Conservation (phyloP, 2,329 filamentous ascomycete genomes). For the Berkeleyomyces rouxiae region DNA sequence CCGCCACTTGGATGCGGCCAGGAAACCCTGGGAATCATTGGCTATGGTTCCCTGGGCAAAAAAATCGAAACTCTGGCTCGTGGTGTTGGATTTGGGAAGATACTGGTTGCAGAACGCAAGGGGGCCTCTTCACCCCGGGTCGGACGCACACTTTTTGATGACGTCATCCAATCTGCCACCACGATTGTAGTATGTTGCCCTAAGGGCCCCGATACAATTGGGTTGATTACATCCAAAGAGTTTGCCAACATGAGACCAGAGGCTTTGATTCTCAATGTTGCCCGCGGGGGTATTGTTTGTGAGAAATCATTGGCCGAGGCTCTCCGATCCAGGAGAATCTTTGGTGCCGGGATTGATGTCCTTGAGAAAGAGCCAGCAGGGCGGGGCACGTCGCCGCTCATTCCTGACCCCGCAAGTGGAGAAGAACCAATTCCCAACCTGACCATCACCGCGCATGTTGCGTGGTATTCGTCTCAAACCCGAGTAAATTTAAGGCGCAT, state of each 20-base stretch:
- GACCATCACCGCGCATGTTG: slow-evolving; percentile 6
- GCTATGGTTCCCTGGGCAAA: slow-evolving; percentile 18
- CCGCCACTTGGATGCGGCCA: slow-evolving; percentile 18
- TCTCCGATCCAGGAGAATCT: slow-evolving; percentile 19
- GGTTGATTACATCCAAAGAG: slow-evolving; percentile 15
- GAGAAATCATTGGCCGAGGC: slow-evolving; percentile 22
- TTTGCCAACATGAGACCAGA: slow-evolving; percentile 17
- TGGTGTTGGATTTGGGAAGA: slow-evolving; percentile 16
- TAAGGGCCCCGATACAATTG: slow-evolving; percentile 15
- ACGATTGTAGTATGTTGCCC: slow-evolving; percentile 18
- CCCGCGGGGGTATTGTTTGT: slow-evolving; percentile 22
- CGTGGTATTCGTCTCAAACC: slow-evolving; percentile 9
- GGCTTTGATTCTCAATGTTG: slow-evolving; percentile 18
- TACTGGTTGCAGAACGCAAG: slow-evolving; percentile 18
- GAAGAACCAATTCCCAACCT: slow-evolving; percentile 6
- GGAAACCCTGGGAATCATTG: slow-evolving; percentile 19
- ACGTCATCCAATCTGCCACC: slow-evolving; percentile 17
- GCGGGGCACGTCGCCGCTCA: slow-evolving; percentile 8
- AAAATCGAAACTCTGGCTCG: slow-evolving; percentile 16
- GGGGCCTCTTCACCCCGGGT: background rate
- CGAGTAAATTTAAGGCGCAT: slow-evolving; percentile 3
- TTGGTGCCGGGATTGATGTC: slow-evolving; percentile 24
- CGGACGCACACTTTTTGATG: slow-evolving; percentile 14
- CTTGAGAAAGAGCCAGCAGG: slow-evolving; percentile 18
- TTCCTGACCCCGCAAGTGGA: slow-evolving; percentile 3